These are phyloP conservation scores for Posidonia australis DNA, from an alignment of 106 monocot species.

Conservation along the genomic window DNA sequence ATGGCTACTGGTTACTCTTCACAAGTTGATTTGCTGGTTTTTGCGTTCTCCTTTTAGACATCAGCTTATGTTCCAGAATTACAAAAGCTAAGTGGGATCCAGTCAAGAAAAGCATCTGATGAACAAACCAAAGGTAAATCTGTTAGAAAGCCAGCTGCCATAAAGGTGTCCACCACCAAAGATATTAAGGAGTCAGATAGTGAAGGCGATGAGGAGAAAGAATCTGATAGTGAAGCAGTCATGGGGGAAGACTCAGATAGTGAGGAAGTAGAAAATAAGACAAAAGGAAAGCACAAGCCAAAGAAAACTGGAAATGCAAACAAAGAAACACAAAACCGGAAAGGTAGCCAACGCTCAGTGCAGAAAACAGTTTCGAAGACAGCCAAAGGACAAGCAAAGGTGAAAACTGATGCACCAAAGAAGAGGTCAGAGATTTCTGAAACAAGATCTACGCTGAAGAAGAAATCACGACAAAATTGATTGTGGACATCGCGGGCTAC, in stretches of 20 bases:
- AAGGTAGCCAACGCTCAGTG: background rate
- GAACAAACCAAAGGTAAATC: background rate
- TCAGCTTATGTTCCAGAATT: slow-evolving; percentile 79
- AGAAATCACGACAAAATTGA: slow-evolving; percentile 7
- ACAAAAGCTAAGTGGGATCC: slow-evolving; percentile 47
- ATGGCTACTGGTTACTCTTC: background rate
- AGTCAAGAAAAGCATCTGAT: slow-evolving; percentile 9
- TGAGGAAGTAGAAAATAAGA: slow-evolving; percentile 1
- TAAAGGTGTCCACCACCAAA: slow-evolving; percentile 6
- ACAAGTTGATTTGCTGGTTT: background rate
- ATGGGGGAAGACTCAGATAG: slow-evolving; percentile 1
- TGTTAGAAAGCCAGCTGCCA: background rate
- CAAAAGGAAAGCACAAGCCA: background rate
- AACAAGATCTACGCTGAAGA: background rate
- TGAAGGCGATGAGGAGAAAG: slow-evolving; percentile 9
- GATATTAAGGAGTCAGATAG: slow-evolving; percentile 9
- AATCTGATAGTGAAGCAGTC: background rate
- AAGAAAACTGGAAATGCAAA: background rate
- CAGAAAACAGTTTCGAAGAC: background rate
- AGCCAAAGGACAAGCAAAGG: background rate
- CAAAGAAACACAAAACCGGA: background rate
- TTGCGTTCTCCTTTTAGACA: slow-evolving; percentile 34
- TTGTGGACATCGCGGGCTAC: background rate
- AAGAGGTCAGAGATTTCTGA: background rate
- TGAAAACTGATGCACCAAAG: background rate